Percentiles rank a stretch among this genome's conserved stretches.
phyloP scores from a whole-genome alignment of 306 rosid species.

The Urtica urens region DNA sequence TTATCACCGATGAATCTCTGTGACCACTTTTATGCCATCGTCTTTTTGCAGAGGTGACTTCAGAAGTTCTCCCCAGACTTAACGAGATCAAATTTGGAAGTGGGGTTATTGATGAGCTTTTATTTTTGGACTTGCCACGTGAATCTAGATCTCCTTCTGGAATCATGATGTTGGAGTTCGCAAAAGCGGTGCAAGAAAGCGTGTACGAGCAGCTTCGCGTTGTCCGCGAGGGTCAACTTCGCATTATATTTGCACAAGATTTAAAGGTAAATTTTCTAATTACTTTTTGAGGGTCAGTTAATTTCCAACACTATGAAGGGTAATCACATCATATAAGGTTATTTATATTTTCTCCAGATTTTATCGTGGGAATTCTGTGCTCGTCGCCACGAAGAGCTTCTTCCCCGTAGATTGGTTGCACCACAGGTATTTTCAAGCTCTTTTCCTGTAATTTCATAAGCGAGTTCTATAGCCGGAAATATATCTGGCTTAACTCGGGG shows the following conservation, averaged over 20 bases:
- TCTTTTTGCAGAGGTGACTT: conserved; percentile 79
- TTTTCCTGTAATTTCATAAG: conserved; percentile 2
- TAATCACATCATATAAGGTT: conserved; percentile 10
- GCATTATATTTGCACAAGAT: conserved; percentile 70
- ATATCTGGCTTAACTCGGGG: not conserved
- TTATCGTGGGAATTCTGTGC: conserved; percentile 95
- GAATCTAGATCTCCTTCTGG: conserved; percentile 71
- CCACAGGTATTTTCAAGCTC: conserved; percentile 76
- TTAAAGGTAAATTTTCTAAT: conserved; percentile 45
- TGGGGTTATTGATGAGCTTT: conserved; percentile 85
- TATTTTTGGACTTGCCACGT: conserved; percentile 79
- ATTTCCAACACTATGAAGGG: conserved; percentile 1
- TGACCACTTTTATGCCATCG: conserved; percentile 12
- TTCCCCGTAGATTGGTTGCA: conserved; percentile 84
- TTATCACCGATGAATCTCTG: not conserved
- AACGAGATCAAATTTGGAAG: conserved; percentile 91
- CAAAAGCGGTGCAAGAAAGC: conserved; percentile 89
- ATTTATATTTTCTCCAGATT: conserved; percentile 36
- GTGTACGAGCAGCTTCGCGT: conserved; percentile 96
- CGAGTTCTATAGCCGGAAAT: not conserved
- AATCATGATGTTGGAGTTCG: conserved; percentile 78
- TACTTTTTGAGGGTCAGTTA: too few relatives aligned
- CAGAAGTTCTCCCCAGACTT: conserved; percentile 88
- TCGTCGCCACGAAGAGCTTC: conserved; percentile 91
- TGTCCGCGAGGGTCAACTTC: conserved; percentile 97